Evolutionary conservation across 352 stramenopile species (phyloP).

Genomic region (Saprolegnia parasitica): DNA sequence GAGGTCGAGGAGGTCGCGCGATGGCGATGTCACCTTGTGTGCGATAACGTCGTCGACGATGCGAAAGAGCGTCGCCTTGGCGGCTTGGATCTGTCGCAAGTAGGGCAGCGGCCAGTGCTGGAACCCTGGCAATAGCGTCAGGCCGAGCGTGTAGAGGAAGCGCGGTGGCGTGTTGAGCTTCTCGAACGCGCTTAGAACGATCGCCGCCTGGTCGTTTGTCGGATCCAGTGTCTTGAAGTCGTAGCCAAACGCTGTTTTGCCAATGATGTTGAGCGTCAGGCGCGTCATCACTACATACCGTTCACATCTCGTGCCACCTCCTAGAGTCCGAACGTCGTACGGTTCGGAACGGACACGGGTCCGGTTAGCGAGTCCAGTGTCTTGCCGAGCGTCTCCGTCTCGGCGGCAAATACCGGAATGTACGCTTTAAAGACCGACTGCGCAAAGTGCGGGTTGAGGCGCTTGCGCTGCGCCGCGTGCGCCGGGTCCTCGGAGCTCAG

Average conservation of each 20-base stretch:
- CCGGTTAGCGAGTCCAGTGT: not conserved
- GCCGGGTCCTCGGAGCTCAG: slow-evolving; percentile 9
- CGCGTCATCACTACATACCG: slow-evolving; percentile 6
- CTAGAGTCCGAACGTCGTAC: not conserved
- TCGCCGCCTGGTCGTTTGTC: not conserved
- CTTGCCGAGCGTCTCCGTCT: not conserved
- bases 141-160: slow-evolving; percentile 2
- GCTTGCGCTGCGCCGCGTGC: slow-evolving; percentile 16
- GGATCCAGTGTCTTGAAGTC: slow-evolving; percentile 2
- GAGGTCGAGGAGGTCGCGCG: slow-evolving; percentile 16
- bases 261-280: slow-evolving; percentile 25
- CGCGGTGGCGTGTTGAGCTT: not conserved
- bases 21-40: not conserved
- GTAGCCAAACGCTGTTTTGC: slow-evolving; percentile 18
- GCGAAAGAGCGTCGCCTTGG: not conserved
- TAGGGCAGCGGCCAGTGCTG: slow-evolving; percentile 9
- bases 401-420: not conserved
- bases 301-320: not conserved
- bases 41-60: slow-evolving; percentile 15
- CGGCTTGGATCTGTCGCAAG: not conserved
- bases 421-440: slow-evolving; percentile 13
- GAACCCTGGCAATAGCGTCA: slow-evolving; percentile 4
- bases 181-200: not conserved
- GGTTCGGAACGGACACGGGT: not conserved
- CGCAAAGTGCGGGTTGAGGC: slow-evolving; percentile 17